Conservation (phyloP, 495 filamentous ascomycete species). For the Staphylotrichum longicolle region DNA sequence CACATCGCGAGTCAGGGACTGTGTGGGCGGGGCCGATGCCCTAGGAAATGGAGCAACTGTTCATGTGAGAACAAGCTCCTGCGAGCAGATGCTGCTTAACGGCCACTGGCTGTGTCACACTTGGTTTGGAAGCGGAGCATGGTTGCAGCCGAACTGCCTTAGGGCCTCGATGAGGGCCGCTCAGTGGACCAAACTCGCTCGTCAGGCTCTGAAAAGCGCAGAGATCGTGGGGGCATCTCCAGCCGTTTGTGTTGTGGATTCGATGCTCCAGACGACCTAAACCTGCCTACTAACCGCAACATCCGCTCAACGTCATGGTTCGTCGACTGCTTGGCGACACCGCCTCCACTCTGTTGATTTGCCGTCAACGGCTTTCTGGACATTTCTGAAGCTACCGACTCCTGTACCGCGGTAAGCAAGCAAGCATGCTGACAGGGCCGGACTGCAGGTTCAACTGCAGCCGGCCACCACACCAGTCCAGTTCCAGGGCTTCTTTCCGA, state of each 20-base stretch:
- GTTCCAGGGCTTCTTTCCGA: slow-evolving; percentile 15
- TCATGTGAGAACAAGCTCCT: slow-evolving; percentile 36
- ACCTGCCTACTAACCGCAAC: neutral
- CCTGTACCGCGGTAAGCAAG: neutral
- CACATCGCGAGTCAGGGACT: slow-evolving; percentile 6
- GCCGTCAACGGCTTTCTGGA: too few relatives aligned
- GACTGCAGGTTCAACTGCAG: slow-evolving; percentile 26
- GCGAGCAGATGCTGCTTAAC: slow-evolving; percentile 24
- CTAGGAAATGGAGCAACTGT: slow-evolving; percentile 22
- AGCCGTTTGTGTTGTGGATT: neutral
- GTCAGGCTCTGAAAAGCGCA: neutral
- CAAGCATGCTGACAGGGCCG: slow-evolving; percentile 11
- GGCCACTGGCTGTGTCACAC: slow-evolving; percentile 9
- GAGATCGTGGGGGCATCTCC: neutral
- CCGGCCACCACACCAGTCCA: slow-evolving; percentile 8
- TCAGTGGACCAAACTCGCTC: neutral
- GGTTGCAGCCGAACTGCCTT: slow-evolving; percentile 18
- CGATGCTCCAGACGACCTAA: neutral
- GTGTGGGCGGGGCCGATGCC: slow-evolving; percentile 15
- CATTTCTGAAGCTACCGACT: too few relatives aligned
- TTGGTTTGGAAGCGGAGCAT: slow-evolving; percentile 20
- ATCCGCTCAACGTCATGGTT: too few relatives aligned
- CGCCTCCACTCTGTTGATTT: too few relatives aligned
- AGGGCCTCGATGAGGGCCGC: neutral
- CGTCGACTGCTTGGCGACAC: too few relatives aligned